These are phyloP conservation scores for Thelonectria discophora DNA, from an alignment of 2,329 filamentous ascomycete species.

Conservation along the genomic window DNA sequence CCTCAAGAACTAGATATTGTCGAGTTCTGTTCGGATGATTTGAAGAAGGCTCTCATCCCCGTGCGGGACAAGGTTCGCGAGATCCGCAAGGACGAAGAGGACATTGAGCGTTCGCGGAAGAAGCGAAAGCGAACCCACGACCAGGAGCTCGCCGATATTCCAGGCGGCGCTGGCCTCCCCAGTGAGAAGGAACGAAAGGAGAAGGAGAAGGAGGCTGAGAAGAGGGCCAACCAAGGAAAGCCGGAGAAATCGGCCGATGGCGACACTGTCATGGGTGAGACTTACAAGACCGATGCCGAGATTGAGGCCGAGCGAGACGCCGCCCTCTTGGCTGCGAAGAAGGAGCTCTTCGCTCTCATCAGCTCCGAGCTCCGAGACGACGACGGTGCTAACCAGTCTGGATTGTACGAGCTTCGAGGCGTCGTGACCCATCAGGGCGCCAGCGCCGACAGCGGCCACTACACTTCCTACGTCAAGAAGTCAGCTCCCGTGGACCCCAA, in stretches of 20 bases:
- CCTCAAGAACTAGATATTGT: conserved; percentile 91
- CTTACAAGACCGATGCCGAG: conserved; percentile 93
- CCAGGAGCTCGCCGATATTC: conserved; percentile 55
- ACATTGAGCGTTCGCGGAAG: conserved; percentile 91
- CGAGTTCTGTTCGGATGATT: conserved; percentile 93
- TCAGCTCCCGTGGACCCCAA: conserved; percentile 74
- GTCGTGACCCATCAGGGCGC: conserved; percentile 97
- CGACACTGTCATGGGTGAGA: conserved; percentile 78
- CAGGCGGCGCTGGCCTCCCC: conserved; percentile 57
- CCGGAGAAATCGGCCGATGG: conserved; percentile 58
- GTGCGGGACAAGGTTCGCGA: conserved; percentile 97
- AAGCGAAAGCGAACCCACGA: conserved; percentile 77
- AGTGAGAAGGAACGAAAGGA: conserved; percentile 63
- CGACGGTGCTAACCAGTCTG: conserved; percentile 88
- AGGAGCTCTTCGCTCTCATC: conserved; percentile 83
- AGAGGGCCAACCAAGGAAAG: conserved; percentile 58
- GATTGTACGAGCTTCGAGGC: conserved; percentile 91
- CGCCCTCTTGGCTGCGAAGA: conserved; percentile 81
- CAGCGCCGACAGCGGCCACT: conserved; percentile 96
- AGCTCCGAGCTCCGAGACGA: conserved; percentile 78
- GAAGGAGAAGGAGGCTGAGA: conserved; percentile 56
- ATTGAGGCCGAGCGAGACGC: conserved; percentile 85
- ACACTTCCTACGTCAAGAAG: conserved; percentile 98
- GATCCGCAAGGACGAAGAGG: conserved; percentile 92
- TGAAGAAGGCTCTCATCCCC: conserved; percentile 83